Percentiles rank a stretch among this genome's conserved stretches.
These are phyloP conservation scores for Neoscytalidium dimidiatum DNA, from an alignment of 2,329 filamentous ascomycete genomes.

Conservation along the genomic window DNA sequence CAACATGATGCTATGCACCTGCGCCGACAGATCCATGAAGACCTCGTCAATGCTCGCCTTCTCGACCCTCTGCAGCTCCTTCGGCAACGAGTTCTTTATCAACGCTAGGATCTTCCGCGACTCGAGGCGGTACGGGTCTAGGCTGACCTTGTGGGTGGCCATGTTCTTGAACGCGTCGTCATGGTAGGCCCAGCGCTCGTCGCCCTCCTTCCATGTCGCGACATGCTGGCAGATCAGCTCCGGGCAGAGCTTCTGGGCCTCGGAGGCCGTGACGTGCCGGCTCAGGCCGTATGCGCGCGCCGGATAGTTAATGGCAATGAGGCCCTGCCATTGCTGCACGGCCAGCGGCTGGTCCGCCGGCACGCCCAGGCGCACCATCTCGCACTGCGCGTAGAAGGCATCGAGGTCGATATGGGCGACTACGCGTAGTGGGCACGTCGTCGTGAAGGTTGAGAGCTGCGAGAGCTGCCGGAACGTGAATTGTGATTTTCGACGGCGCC, in stretches of 20 bases:
- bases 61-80: constrained; percentile 72
- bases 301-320: constrained; percentile 96
- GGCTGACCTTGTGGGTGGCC: constrained; percentile 85
- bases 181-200: constrained; percentile 88
- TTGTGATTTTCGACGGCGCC: constrained; percentile 57
- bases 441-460: constrained; percentile 70
- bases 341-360: constrained; percentile 78
- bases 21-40: constrained; percentile 85
- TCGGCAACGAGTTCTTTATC: constrained; percentile 73
- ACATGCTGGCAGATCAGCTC: constrained; percentile 86
- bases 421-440: constrained; percentile 77
- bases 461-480: constrained; percentile 85
- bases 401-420: constrained; percentile 93
- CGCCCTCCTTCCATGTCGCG: constrained; percentile 90
- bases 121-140: constrained; percentile 88
- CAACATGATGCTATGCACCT: constrained; percentile 75
- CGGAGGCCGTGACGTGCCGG: constrained; percentile 74
- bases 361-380: constrained; percentile 81
- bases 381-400: constrained; percentile 93
- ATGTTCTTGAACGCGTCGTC: constrained; percentile 79
- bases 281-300: constrained; percentile 79
- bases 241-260: constrained; percentile 86
- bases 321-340: constrained; percentile 91
- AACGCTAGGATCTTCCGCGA: constrained; percentile 78
- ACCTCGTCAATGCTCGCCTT: constrained; percentile 97